Evolutionary conservation across 805 yeast genomes (phyloP).

Genomic region (Kuraishia hungarica): DNA sequence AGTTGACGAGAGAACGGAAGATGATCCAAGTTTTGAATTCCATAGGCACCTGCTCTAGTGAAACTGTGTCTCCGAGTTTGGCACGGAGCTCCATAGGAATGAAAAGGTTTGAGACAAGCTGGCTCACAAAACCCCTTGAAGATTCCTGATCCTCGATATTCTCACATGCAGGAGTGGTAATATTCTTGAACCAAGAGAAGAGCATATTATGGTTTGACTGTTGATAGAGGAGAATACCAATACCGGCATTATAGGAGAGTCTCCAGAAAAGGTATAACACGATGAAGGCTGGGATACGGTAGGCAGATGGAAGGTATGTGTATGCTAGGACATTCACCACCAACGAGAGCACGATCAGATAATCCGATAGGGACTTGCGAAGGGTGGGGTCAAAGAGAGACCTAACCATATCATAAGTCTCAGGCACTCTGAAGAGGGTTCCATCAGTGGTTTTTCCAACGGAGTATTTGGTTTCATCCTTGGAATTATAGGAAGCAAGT

Average conservation of each 20-base stretch:
- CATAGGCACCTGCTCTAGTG: slow-evolving; percentile 34
- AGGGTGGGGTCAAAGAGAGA: slow-evolving; percentile 72
- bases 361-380: slow-evolving; percentile 58
- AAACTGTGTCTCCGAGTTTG: slow-evolving; percentile 33
- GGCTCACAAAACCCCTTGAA: neutral
- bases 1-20: slow-evolving; percentile 71
- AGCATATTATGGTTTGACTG: slow-evolving; percentile 56
- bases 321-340: slow-evolving; percentile 25
- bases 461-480: slow-evolving; percentile 10
- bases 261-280: slow-evolving; percentile 67
- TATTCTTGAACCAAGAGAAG: slow-evolving; percentile 26
- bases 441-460: slow-evolving; percentile 38
- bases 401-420: slow-evolving; percentile 78
- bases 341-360: slow-evolving; percentile 42
- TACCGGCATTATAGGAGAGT: slow-evolving; percentile 68
- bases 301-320: slow-evolving; percentile 13
- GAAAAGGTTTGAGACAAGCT: neutral
- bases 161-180: slow-evolving; percentile 7
- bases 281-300: slow-evolving; percentile 32
- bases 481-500: slow-evolving; percentile 4
- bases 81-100: slow-evolving; percentile 14
- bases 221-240: slow-evolving; percentile 56
- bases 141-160: slow-evolving; percentile 7
- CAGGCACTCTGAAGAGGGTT: slow-evolving; percentile 40
- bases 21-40: slow-evolving; percentile 81